Evolutionary conservation across 2,329 filamentous ascomycete genomes (phyloP).

Genomic region (Ploettnerulaceae sp.): DNA sequence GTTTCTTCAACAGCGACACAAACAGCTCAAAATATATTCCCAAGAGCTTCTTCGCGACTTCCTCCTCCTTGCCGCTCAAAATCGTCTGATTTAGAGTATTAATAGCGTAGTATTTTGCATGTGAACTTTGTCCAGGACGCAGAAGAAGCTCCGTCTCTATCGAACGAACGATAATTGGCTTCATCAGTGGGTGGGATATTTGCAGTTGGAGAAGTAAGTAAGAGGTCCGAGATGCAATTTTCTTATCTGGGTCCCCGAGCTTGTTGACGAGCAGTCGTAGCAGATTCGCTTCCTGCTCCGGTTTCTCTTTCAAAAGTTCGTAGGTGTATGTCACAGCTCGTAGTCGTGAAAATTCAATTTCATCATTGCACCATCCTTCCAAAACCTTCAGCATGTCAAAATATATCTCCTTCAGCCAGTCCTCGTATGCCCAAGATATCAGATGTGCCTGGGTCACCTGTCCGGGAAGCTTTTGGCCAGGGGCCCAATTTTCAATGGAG

Average conservation of each 20-base stretch:
- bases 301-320: constrained; percentile 88
- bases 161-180: constrained; percentile 74
- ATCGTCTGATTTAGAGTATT: constrained; percentile 98
- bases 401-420: constrained; percentile 91
- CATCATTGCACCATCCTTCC: constrained; percentile 89
- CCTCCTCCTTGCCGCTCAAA: constrained; percentile 75
- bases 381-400: constrained; percentile 90
- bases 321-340: constrained; percentile 88
- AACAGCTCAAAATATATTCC: constrained; percentile 93
- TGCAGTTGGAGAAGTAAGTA: constrained; percentile 91
- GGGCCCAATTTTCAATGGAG: constrained; percentile 55
- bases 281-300: constrained; percentile 93
- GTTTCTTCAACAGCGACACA: constrained; percentile 68
- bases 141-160: constrained; percentile 87
- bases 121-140: constrained; percentile 77
- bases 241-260: constrained; percentile 89
- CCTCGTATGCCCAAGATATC: constrained; percentile 85
- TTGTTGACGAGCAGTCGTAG: constrained; percentile 92
- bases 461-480: constrained; percentile 66
- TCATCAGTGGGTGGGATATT: constrained; percentile 89
- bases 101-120: constrained; percentile 91
- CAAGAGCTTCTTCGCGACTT: constrained; percentile 73
- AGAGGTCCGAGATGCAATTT: constrained; percentile 89
- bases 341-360: constrained; percentile 87
- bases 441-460: constrained; percentile 72